Conservation (phyloP, 495 filamentous ascomycete species). For the Massariosphaeria phaeospora region DNA sequence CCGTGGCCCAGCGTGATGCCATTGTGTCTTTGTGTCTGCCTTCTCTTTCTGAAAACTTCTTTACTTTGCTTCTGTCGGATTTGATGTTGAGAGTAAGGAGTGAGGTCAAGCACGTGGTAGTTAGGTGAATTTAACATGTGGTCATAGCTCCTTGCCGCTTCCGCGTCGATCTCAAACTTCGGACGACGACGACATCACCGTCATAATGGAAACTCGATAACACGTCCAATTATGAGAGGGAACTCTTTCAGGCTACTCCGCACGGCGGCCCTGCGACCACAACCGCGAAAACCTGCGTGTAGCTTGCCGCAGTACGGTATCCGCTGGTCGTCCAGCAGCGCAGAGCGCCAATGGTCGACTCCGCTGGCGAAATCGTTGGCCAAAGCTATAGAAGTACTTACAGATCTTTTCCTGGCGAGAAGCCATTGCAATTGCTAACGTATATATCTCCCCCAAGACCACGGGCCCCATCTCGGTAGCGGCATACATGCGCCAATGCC, state of each 20-base stretch:
- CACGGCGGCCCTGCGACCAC: not conserved
- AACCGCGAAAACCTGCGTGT: not conserved
- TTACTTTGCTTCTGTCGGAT: too few relatives aligned
- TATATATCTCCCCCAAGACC: constrained; percentile 48
- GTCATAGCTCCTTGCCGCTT: constrained; percentile 29
- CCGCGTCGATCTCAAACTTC: constrained; percentile 6
- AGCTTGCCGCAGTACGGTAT: not conserved
- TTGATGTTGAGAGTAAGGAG: not conserved
- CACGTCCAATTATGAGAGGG: constrained; percentile 24
- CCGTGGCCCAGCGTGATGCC: constrained; percentile 81
- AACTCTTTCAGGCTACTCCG: constrained; percentile 17
- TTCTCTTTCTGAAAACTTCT: not conserved
- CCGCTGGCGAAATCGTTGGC: constrained; percentile 79
- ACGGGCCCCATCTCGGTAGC: constrained; percentile 91
- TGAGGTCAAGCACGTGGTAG: constrained; percentile 9
- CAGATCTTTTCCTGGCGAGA: not conserved
- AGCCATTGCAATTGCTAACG: constrained; percentile 9
- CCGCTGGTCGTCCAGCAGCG: constrained; percentile 22
- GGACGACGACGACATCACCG: not conserved
- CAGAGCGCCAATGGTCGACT: constrained; percentile 70
- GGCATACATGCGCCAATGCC: constrained; percentile 95
- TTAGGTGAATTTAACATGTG: constrained; percentile 12
- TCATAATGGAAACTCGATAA: constrained; percentile 21
- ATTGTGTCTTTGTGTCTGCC: not conserved
- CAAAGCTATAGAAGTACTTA: constrained; percentile 77